These are phyloP conservation scores for Lentinula raphanica DNA, from an alignment of 768 basidiomycete species.

Conservation along the genomic window DNA sequence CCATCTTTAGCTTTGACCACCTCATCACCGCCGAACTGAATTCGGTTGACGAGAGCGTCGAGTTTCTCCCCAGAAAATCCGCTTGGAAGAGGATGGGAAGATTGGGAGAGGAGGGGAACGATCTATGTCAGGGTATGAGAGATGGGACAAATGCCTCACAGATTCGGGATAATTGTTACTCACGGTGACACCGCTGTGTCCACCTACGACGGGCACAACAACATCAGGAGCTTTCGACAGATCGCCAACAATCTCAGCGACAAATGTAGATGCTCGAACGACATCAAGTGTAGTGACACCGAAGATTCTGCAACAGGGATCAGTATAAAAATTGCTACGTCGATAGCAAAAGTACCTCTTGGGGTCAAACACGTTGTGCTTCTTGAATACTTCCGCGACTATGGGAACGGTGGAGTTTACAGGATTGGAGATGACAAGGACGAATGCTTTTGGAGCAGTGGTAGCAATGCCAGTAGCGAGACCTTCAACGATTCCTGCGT, in stretches of 20 bases:
- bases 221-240: constrained; percentile 55
- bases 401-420: constrained; percentile 99
- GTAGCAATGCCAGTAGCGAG: constrained; percentile 88
- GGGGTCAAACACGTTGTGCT: constrained; percentile 84
- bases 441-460: constrained; percentile 79
- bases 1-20: constrained; percentile 98
- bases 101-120: constrained; percentile 89
- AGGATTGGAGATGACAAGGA: constrained; percentile 97
- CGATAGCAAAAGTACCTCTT: constrained; percentile 55
- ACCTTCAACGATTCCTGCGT: constrained; percentile 93
- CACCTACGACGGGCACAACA: constrained; percentile 87
- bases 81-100: constrained; percentile 71
- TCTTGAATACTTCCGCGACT: constrained; percentile 92
- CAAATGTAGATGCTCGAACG: constrained; percentile 95
- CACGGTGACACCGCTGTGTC: constrained; percentile 90
- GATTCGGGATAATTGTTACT: constrained; percentile 13
- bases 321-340: constrained; percentile 4
- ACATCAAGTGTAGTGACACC: constrained; percentile 98
- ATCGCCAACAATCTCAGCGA: constrained; percentile 71
- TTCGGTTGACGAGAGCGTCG: constrained; percentile 70
- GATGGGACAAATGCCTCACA: no score
- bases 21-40: constrained; percentile 96
- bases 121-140: constrained; percentile 46
- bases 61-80: constrained; percentile 39
- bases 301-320: constrained; percentile 60